A percentile compares a stretch with the other conserved stretches of the same genome.
phyloP scores from a whole-genome alignment of 148 eudicot species.

The Chenopodium formosanum region DNA sequence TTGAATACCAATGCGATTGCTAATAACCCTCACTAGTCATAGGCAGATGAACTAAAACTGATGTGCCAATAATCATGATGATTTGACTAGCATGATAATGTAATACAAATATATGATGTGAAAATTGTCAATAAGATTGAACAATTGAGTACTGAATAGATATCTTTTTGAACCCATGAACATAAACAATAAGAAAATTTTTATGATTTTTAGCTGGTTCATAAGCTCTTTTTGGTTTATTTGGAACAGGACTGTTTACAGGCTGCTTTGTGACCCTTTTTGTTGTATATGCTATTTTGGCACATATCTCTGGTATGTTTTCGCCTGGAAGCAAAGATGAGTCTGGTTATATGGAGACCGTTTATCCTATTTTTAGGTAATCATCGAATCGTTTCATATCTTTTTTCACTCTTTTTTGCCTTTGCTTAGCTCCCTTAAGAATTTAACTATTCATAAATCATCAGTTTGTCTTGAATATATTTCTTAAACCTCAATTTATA shows the following conservation, averaged over 20 bases:
- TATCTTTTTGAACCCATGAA: neutral
- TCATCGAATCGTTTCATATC: neutral
- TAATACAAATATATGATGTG: neutral
- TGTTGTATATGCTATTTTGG: conserved; percentile 68
- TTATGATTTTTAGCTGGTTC: neutral
- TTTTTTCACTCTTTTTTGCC: neutral
- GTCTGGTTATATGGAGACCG: conserved; percentile 72
- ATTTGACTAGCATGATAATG: neutral
- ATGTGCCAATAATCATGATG: neutral
- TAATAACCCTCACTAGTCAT: neutral
- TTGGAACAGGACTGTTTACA: conserved; percentile 71
- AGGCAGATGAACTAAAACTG: neutral
- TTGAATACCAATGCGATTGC: neutral
- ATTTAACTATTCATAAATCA: neutral
- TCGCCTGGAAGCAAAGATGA: conserved; percentile 39
- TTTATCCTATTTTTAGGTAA: conserved; percentile 92
- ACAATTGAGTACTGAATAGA: neutral
- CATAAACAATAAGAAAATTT: neutral
- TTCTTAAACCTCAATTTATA: neutral
- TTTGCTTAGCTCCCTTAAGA: neutral
- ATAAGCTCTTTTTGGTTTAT: neutral
- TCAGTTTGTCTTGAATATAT: neutral
- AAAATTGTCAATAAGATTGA: neutral
- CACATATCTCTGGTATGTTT: conserved; percentile 76
- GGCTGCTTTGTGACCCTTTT: conserved; percentile 85